Evolutionary conservation across 371 early-diverging fungal species (phyloP), one percentile per base, ranked within the genome.

Genomic region (Rhizopus arrhizus): DNA sequence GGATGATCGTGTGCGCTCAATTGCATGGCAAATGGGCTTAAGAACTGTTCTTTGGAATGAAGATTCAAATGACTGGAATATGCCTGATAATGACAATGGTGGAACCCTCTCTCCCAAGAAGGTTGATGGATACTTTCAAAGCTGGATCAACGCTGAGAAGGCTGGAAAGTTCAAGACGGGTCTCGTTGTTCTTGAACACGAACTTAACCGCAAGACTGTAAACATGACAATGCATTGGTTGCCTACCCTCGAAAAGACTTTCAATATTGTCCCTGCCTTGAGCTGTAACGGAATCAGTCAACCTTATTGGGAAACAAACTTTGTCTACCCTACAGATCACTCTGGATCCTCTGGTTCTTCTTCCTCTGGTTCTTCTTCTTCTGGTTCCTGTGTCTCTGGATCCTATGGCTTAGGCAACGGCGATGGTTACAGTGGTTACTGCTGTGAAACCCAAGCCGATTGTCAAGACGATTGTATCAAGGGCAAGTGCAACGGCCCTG

Each of bases 1-100:
- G 3, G 82, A 83, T 60, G 77, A 77, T 38, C 74, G 82, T 51
- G 67, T 82, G 35, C 80, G 82, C 45, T 66, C 76, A 6, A 73
- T 77, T 50, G 75, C 79, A 32, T 74, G 69, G 70, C 76, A 75
- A 40, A 69, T 79, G 70, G 79, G 79, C 42, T 61, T 79, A 62
- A 52, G 62, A 33, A 74, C 74, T 22, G 58, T 76, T 13, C 12
- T 75, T 16, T 81, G 79, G 79, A 68, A 78, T 40, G 51, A 60
- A 33, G 74, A 75, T 32, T 64, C 74, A 10, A 59, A 75, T n/a
- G 63, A 63, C 47, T 63, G 63, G 63, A 59, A 64, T 8, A 41
- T 75, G 56, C 59, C 57, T 5, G 68, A 67, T 16, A 53, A 72
- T 64, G 56, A 62, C 16, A 63, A 74, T 29, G 58, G 65, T 31